These are phyloP conservation scores for Poteriospumella lacustris DNA, from an alignment of 108 stramenopile species.

Conservation along the genomic window DNA sequence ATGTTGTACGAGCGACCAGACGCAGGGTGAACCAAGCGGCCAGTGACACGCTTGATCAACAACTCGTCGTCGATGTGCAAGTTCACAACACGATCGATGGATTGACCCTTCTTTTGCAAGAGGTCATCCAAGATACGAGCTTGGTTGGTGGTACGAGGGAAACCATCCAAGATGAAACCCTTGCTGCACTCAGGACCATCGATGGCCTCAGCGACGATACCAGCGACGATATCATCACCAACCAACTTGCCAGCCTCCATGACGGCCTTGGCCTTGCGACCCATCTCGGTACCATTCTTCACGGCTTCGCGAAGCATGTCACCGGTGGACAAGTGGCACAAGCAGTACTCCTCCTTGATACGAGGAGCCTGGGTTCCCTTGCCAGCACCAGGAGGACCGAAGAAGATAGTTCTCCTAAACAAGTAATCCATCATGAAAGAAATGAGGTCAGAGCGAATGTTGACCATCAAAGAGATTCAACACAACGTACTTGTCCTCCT, in stretches of 20 bases:
- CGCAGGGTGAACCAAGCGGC: conserved; percentile 59
- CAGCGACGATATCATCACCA: conserved; percentile 65
- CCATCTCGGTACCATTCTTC: conserved; percentile 63
- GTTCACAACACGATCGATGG: conserved; percentile 85
- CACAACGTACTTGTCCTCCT: not conserved
- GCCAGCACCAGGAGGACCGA: conserved; percentile 29
- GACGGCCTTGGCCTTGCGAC: conserved; percentile 69
- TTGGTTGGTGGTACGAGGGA: conserved; percentile 57
- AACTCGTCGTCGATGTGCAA: conserved; percentile 86
- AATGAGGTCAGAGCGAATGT: too few species aligned
- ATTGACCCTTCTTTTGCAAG: conserved; percentile 61
- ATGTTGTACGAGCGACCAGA: conserved; percentile 92
- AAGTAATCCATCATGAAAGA: not conserved
- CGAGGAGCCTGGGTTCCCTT: conserved; percentile 53
- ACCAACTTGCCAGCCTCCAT: conserved; percentile 82
- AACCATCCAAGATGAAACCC: conserved; percentile 77
- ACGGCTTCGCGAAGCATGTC: conserved; percentile 88
- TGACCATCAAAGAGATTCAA: too few species aligned
- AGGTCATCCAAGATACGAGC: conserved; percentile 27
- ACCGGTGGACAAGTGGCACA: conserved; percentile 84
- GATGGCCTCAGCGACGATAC: conserved; percentile 72
- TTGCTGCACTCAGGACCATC: conserved; percentile 63
- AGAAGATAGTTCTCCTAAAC: conserved; percentile 19
- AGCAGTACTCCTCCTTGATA: conserved; percentile 71
- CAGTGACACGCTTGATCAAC: conserved; percentile 90